Conservation (phyloP, 164 flowering plant species). For the Chimonanthus praecox region DNA sequence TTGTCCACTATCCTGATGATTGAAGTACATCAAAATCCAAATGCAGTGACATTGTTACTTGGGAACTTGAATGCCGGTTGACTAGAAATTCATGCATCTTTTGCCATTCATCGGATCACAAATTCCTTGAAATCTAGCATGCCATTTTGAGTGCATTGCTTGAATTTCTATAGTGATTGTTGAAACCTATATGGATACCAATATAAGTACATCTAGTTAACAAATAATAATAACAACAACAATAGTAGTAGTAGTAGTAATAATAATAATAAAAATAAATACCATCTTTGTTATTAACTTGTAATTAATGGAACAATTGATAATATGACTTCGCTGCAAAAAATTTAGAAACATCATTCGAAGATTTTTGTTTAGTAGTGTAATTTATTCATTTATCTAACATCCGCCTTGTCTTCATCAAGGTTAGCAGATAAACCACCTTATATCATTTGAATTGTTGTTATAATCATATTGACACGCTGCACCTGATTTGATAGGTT, state of each 20-base stretch:
- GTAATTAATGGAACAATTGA: background rate
- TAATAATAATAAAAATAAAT: too few relatives aligned
- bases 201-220: too few relatives aligned
- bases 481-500: constrained; percentile 38
- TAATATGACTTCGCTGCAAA: too few relatives aligned
- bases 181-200: too few relatives aligned
- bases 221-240: too few relatives aligned
- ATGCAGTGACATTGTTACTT: background rate
- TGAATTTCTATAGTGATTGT: background rate
- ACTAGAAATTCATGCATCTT: background rate
- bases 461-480: background rate
- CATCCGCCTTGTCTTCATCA: too few relatives aligned
- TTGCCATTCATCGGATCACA: background rate
- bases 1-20: background rate
- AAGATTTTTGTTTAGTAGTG: too few relatives aligned
- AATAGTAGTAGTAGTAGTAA: too few relatives aligned
- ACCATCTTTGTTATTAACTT: background rate
- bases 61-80: background rate
- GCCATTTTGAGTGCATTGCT: background rate
- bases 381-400: too few relatives aligned
- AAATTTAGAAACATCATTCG: too few relatives aligned
- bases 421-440: too few relatives aligned
- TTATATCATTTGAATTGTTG: background rate
- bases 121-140: background rate
- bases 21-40: background rate